Evolutionary conservation across 2,329 filamentous ascomycete genomes (phyloP), one percentile per base, ranked within the genome.

Genomic region (Onygena corvina): DNA sequence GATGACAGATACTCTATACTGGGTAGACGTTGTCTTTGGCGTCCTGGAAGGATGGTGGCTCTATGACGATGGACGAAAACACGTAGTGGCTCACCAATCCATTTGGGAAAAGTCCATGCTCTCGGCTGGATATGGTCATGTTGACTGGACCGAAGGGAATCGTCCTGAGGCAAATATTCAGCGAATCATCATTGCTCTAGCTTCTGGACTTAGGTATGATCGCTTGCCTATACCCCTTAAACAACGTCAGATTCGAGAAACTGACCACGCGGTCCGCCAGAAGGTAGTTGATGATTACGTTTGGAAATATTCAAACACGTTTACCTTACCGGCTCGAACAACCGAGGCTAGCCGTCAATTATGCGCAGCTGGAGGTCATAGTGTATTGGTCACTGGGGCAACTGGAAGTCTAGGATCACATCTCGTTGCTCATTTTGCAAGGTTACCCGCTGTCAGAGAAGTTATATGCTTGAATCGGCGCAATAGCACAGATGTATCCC

Each of bases 381-480:
- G 58, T 6, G 64, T 75, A 4, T 46, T 71, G 2, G 58, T 71
- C 3, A 71, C 67, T 1, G 69, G 69, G 1, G 65, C 62, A 1
- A 68, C 67, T 0, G 67, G 69, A 0, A 66, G 63, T 48, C 50
- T 71, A 1, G 68, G 69, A 1, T 62, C 61, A 6, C 67, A 70
- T 55, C 48, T 71, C 2, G 63, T 73, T 5, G 61, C 68, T 20
- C 53, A 61, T 25, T 52, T 69, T 7, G 61, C 64, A 2, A 50
- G 51, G 1, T 60, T 66, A 2, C 51, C 58, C 1, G 38, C 54
- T 11, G 60, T 69, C 1, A 54, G 59, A 16, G 56, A 29, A 1
- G 60, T 73, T 0, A 52, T 74, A 3, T 76, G 74, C 50, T 53
- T 77, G 9, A 77, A 77, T 54, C 67, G 73, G 1, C 53, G 52